A percentile compares a stretch with the other conserved stretches of the same genome.
Evolutionary conservation across 495 filamentous ascomycete species (phyloP).

Genomic region (Talaromyces trachyspermus): DNA sequence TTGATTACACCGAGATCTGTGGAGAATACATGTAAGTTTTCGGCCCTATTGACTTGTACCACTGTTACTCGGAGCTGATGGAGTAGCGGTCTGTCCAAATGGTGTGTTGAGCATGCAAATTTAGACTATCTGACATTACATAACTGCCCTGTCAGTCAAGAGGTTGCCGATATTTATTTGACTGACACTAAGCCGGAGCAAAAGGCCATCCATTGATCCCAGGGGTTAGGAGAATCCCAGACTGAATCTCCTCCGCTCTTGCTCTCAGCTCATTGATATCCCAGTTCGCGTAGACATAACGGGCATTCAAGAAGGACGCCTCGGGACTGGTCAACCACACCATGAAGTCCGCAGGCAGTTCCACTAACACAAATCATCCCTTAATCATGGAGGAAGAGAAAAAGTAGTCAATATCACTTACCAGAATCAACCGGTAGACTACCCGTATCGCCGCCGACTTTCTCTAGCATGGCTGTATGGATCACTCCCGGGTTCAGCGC

Average conservation of each 20-base stretch:
- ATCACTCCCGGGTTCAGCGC: conserved; percentile 37
- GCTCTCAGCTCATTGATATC: conserved; percentile 47
- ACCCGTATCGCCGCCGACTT: conserved; percentile 15
- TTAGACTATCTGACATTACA: too few species aligned
- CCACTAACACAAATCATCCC: conserved; percentile 16
- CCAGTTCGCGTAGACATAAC: conserved; percentile 45
- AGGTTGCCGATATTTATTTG: too few species aligned
- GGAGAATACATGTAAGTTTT: too few species aligned
- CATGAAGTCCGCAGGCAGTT: conserved; percentile 35
- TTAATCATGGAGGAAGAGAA: background rate
- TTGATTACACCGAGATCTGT: too few species aligned
- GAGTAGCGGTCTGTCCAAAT: too few species aligned
- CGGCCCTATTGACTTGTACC: too few species aligned
- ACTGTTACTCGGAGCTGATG: too few species aligned
- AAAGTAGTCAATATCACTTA: conserved; percentile 8
- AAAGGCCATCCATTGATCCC: too few species aligned
- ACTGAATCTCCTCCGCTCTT: conserved; percentile 32
- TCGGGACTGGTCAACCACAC: conserved; percentile 46
- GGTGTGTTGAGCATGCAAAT: too few species aligned
- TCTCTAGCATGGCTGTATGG: conserved; percentile 24
- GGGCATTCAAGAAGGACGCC: conserved; percentile 41
- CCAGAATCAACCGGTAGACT: conserved; percentile 24
- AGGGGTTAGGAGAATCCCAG: too few species aligned
- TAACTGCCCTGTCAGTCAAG: too few species aligned
- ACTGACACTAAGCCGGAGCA: too few species aligned